Percentiles rank a stretch among this genome's conserved stretches.
Evolutionary conservation across 768 basidiomycete genomes (phyloP).

Genomic region (Suillus discolor): DNA sequence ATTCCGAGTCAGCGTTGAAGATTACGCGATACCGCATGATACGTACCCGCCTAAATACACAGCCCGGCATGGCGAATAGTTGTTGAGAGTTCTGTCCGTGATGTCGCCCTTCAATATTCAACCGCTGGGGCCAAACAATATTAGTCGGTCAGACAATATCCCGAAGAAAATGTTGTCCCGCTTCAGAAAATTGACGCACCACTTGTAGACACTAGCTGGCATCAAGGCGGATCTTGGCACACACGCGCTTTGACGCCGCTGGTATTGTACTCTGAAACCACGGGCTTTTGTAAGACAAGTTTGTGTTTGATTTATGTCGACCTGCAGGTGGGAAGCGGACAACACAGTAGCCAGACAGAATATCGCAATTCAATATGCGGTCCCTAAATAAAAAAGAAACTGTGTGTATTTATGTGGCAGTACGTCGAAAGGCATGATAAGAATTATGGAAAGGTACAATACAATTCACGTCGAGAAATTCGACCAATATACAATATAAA

Average conservation of each 20-base stretch:
- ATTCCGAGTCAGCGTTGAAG: not conserved
- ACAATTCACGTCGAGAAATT: not conserved
- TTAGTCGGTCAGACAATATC: not conserved
- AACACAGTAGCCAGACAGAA: not conserved
- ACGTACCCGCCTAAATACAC: slow-evolving; percentile 48
- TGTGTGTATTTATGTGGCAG: not conserved
- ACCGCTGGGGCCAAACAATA: not conserved
- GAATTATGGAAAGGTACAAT: slow-evolving; percentile 1
- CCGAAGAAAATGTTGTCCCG: not conserved
- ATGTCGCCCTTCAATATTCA: slow-evolving; percentile 48
- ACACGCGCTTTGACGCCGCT: not conserved
- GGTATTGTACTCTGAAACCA: not conserved
- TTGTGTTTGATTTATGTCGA: not conserved
- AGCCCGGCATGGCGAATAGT: slow-evolving; percentile 70
- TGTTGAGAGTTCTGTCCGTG: slow-evolving; percentile 62
- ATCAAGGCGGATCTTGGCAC: not conserved
- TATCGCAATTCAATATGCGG: not conserved
- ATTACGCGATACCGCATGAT: not conserved
- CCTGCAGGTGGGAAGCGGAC: not conserved
- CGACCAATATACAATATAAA: not conserved
- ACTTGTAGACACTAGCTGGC: not conserved
- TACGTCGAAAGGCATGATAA: not conserved
- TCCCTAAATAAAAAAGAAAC: no score
- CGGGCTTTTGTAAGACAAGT: not conserved
- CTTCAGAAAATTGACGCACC: not conserved